These are phyloP conservation scores for Stropharia rugosoannulata DNA, from an alignment of 768 basidiomycete genomes.

Conservation along the genomic window DNA sequence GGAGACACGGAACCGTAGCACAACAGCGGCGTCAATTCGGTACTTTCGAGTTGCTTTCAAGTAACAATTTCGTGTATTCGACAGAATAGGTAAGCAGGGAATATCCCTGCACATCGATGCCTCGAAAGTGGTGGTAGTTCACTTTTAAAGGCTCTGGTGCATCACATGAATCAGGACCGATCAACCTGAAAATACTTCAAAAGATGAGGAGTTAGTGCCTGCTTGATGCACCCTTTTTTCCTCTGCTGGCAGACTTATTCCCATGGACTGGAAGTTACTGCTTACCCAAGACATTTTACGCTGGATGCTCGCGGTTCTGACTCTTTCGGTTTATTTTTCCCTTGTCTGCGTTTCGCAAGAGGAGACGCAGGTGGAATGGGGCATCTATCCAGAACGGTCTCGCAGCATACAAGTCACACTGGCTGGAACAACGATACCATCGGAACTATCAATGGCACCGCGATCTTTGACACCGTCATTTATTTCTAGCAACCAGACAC, in stretches of 20 bases:
- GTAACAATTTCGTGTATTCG: not conserved
- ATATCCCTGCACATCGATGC: too few relatives aligned
- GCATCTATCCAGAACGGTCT: not conserved
- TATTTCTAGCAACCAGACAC: too few relatives aligned
- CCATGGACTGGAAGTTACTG: not conserved
- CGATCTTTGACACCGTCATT: not conserved
- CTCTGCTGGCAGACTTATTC: constrained; percentile 1
- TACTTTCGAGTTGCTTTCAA: too few relatives aligned
- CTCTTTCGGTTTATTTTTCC: not conserved
- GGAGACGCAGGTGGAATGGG: not conserved
- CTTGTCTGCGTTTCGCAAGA: not conserved
- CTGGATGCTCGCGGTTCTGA: not conserved
- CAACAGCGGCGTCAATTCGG: too few relatives aligned
- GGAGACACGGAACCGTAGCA: not conserved
- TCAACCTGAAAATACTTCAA: not conserved
- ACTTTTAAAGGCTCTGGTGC: too few relatives aligned
- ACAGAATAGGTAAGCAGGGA: not conserved
- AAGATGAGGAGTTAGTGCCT: not conserved
- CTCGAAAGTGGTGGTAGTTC: too few relatives aligned
- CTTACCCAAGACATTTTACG: not conserved
- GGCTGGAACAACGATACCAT: not conserved
- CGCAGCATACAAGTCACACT: not conserved
- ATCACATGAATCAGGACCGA: not conserved
- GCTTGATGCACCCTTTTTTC: not conserved
- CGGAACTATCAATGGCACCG: not conserved